These are phyloP conservation scores for Lobulomyces angularis DNA, from an alignment of 192 early-diverging fungal species.

Conservation along the genomic window DNA sequence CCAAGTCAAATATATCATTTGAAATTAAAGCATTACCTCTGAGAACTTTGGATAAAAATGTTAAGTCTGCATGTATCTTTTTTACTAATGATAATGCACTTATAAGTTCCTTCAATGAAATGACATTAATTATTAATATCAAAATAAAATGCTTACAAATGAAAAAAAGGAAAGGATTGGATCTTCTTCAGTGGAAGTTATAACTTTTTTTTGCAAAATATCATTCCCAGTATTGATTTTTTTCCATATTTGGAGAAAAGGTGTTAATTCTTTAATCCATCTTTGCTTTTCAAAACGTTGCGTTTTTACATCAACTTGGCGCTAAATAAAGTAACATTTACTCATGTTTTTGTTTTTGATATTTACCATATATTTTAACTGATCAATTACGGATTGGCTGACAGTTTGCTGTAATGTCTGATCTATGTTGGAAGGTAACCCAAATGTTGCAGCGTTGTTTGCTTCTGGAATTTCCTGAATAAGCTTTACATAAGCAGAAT, in stretches of 20 bases:
- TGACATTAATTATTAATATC: constrained; percentile 1
- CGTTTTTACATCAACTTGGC: constrained; percentile 15
- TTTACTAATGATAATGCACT: constrained; percentile 21
- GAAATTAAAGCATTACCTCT: constrained; percentile 27
- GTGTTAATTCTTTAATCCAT: constrained; percentile 31
- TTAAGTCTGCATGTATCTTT: constrained; percentile 26
- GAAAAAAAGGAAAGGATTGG: constrained; percentile 30
- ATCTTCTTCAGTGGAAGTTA: constrained; percentile 14
- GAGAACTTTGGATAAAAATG: constrained; percentile 22
- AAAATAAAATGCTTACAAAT: constrained; percentile 11
- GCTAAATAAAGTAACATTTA: constrained; percentile 7
- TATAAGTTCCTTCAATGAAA: constrained; percentile 19
- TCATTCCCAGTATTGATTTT: constrained; percentile 38
- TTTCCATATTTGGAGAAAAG: constrained; percentile 37
- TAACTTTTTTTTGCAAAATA: constrained; percentile 24
- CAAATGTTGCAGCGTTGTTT: constrained; percentile 29
- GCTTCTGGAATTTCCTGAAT: constrained; percentile 32
- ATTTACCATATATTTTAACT: constrained; percentile 28
- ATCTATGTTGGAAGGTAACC: constrained; percentile 40
- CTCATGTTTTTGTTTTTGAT: not conserved
- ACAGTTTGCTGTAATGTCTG: constrained; percentile 19
- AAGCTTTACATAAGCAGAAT: constrained; percentile 18
- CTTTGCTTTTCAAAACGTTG: constrained; percentile 28
- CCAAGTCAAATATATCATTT: constrained; percentile 23
- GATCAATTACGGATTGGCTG: constrained; percentile 21